Conservation (phyloP, 1,139 yeast species). For the Candida tropicalis region DNA sequence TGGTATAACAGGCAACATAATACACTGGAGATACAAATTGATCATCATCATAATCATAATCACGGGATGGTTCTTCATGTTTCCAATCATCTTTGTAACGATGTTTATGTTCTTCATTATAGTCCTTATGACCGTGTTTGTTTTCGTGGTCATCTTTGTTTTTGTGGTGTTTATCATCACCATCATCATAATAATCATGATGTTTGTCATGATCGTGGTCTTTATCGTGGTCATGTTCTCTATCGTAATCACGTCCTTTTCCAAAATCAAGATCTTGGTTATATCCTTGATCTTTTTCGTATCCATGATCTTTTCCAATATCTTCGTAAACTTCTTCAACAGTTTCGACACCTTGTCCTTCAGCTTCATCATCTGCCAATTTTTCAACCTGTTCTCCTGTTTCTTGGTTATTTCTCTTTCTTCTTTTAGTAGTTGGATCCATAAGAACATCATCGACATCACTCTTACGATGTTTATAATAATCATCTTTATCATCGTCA, state of each 20-base stretch:
- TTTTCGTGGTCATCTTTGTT: slow-evolving; percentile 1
- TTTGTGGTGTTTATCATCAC: slow-evolving; percentile 1
- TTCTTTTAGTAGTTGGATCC: not conserved
- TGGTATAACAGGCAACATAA: slow-evolving; percentile 37
- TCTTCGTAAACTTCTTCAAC: slow-evolving; percentile 17
- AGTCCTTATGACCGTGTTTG: slow-evolving; percentile 8
- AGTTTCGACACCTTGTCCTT: slow-evolving; percentile 4
- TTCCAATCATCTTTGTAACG: slow-evolving; percentile 3
- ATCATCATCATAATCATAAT: slow-evolving; percentile 7
- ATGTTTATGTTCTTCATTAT: slow-evolving; percentile 5
- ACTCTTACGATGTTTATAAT: not conserved
- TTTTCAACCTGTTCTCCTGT: not conserved
- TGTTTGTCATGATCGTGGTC: not conserved
- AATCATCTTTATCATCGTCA: not conserved
- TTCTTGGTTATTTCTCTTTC: not conserved
- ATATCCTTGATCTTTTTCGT: slow-evolving; percentile 7
- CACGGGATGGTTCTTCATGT: slow-evolving; percentile 5
- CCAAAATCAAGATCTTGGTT: slow-evolving; percentile 9
- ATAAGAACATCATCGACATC: slow-evolving; percentile 1
- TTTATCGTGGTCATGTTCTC: not conserved
- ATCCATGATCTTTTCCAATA: slow-evolving; percentile 14
- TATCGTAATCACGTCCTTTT: not conserved
- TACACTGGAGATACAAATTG: slow-evolving; percentile 27
- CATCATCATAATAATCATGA: not conserved
- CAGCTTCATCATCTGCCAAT: slow-evolving; percentile 1